A percentile compares a stretch with the other conserved stretches of the same genome.
Conservation (phyloP, 73 alveolate genomes). For the Durusdinium trenchii region DNA sequence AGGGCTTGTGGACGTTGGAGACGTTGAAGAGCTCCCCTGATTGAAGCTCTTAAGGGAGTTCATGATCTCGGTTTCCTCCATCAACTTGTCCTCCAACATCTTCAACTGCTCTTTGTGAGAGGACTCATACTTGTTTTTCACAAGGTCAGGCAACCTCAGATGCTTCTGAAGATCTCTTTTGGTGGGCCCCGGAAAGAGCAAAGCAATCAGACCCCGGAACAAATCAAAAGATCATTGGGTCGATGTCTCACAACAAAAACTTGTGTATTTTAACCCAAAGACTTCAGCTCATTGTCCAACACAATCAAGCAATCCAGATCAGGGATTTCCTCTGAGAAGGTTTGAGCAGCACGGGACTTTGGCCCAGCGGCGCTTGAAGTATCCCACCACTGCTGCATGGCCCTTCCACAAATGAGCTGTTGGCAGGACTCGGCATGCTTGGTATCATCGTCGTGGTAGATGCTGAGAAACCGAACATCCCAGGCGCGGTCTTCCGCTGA, state of each 20-base stretch:
- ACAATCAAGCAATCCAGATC: background rate
- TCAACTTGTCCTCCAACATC: background rate
- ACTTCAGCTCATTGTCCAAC: background rate
- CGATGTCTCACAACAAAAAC: background rate
- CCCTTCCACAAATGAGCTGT: background rate
- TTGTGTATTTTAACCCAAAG: background rate
- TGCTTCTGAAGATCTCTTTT: background rate
- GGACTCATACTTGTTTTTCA: background rate
- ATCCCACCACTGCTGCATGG: background rate
- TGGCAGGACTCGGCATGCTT: background rate
- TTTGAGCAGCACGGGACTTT: background rate
- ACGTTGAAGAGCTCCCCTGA: background rate
- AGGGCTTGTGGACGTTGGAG: background rate
- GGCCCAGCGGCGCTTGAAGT: background rate
- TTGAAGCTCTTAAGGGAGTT: background rate
- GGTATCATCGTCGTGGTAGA: conserved; percentile 1
- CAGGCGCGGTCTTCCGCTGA: background rate
- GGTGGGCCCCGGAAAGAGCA: background rate
- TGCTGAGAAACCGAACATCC: background rate
- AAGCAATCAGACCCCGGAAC: background rate
- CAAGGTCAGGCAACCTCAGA: background rate
- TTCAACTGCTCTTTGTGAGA: background rate
- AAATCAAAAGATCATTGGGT: background rate
- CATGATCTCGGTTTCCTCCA: background rate
- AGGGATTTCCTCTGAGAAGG: background rate